phyloP scores from a whole-genome alignment of 768 basidiomycete genomes.

The Mycena chlorophos region DNA sequence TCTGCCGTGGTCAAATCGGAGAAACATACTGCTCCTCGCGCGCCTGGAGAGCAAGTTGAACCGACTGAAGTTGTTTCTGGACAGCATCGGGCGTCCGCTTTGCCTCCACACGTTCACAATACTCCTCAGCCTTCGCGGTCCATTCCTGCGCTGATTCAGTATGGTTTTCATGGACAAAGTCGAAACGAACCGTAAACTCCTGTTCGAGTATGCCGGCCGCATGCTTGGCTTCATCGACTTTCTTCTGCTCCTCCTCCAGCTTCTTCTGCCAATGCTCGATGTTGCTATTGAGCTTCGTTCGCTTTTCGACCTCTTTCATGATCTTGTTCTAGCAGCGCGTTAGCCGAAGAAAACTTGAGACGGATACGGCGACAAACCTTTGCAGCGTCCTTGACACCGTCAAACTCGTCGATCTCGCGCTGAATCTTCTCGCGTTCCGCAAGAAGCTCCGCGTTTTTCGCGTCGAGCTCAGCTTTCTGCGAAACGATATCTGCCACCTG shows the following conservation, averaged over 20 bases:
- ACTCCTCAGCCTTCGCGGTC: slow-evolving; percentile 62
- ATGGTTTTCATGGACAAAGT: neutral
- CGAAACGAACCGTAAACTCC: slow-evolving; percentile 58
- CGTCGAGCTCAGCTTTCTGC: slow-evolving; percentile 50
- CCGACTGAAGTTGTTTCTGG: slow-evolving; percentile 60
- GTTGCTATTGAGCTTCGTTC: slow-evolving; percentile 51
- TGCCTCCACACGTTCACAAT: slow-evolving; percentile 57
- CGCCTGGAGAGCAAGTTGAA: slow-evolving; percentile 63
- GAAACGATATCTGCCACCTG: slow-evolving; percentile 52
- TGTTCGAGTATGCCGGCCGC: slow-evolving; percentile 51
- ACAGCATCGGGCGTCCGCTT: slow-evolving; percentile 60
- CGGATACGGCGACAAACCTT: slow-evolving; percentile 39
- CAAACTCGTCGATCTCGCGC: slow-evolving; percentile 51
- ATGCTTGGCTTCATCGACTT: slow-evolving; percentile 46
- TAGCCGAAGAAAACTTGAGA: neutral
- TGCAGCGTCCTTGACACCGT: slow-evolving; percentile 41
- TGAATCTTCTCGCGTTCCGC: slow-evolving; percentile 48
- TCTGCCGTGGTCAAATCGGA: neutral
- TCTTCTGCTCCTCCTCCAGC: slow-evolving; percentile 47
- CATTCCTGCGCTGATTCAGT: slow-evolving; percentile 47
- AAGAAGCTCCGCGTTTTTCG: slow-evolving; percentile 43
- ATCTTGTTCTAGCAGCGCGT: slow-evolving; percentile 45
- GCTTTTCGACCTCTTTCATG: slow-evolving; percentile 46
- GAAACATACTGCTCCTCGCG: slow-evolving; percentile 60
- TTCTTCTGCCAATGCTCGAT: slow-evolving; percentile 54